These are phyloP conservation scores for Gremmenia infestans DNA, from an alignment of 2,329 filamentous ascomycete species.

Conservation along the genomic window DNA sequence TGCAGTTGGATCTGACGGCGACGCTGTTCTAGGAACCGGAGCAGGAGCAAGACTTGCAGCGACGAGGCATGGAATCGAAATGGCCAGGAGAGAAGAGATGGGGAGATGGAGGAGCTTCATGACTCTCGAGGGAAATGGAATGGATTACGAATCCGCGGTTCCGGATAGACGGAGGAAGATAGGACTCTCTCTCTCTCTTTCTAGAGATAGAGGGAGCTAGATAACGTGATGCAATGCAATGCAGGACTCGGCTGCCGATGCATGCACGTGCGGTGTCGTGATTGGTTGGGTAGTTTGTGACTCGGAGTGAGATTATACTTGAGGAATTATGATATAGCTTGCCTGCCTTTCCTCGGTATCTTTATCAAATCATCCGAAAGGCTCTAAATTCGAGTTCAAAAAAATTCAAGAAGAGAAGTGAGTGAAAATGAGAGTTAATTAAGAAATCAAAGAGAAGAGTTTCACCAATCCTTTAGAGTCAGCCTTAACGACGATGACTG, in stretches of 20 bases:
- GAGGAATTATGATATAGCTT: background rate
- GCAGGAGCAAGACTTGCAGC: background rate
- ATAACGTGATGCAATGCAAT: slow-evolving; percentile 1
- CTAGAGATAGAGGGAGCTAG: background rate
- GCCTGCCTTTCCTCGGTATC: too few relatives aligned
- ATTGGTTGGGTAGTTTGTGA: slow-evolving; percentile 1
- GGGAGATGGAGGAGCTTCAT: background rate
- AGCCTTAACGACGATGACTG: too few relatives aligned
- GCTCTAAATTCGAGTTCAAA: too few relatives aligned
- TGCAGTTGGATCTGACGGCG: background rate
- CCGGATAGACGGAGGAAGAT: background rate
- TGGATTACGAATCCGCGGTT: too few relatives aligned
- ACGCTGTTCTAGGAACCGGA: background rate
- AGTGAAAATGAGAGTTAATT: too few relatives aligned
- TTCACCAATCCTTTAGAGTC: too few relatives aligned
- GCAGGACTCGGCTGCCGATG: background rate
- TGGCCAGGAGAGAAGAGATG: background rate
- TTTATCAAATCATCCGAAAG: too few relatives aligned
- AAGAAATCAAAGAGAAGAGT: too few relatives aligned
- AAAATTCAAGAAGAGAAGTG: too few relatives aligned
- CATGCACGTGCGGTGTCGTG: slow-evolving; percentile 5
- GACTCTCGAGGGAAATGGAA: background rate
- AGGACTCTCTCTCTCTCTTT: background rate
- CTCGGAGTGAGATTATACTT: background rate
- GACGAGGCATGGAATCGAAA: background rate